Evolutionary conservation across 106 monocot genomes (phyloP).

Genomic region (Dendrobium catenatum): DNA sequence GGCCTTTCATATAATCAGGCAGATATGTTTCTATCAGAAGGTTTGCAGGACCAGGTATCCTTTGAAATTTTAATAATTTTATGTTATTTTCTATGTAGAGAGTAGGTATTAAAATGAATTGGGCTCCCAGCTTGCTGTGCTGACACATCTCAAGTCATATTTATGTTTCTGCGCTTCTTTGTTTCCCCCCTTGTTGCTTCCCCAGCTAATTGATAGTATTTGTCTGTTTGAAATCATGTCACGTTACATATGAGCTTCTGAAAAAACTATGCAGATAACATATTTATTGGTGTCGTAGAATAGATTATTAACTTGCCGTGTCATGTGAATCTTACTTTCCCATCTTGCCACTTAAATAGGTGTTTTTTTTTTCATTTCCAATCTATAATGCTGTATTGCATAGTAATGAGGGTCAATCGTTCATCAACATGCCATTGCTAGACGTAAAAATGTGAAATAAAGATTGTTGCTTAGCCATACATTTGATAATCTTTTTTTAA

Average conservation of each 20-base stretch:
- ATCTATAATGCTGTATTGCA: neutral
- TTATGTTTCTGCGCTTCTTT: neutral
- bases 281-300: neutral
- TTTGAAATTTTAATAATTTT: neutral
- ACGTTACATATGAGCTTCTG: neutral
- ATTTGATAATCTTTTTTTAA: neutral
- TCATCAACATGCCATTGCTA: neutral
- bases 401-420: neutral
- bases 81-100: neutral
- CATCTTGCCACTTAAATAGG: neutral
- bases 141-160: neutral
- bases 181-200: neutral
- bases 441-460: neutral
- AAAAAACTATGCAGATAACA: neutral
- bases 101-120: neutral
- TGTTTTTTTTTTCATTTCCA: neutral
- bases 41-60: conserved; percentile 53
- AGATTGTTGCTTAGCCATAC: neutral
- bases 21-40: conserved; percentile 43
- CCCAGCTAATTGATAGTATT: neutral
- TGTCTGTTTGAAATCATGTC: neutral
- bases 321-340: neutral
- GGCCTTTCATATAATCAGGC: conserved; percentile 48
- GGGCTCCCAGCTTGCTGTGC: neutral
- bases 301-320: neutral